Conservation (phyloP, 179 eudicot species). For the Carnegiea gigantea region DNA sequence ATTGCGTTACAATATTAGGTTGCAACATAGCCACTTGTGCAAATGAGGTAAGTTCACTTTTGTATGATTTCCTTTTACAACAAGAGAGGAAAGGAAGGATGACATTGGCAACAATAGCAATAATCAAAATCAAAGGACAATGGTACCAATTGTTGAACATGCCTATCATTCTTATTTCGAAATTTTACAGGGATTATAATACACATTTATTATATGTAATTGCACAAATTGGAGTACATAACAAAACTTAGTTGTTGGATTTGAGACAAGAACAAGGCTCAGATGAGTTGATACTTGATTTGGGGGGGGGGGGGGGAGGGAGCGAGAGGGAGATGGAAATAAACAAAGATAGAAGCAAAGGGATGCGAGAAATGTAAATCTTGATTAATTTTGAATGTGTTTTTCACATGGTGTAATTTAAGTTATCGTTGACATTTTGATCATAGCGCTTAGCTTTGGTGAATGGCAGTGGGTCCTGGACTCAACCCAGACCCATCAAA, state of each 20-base stretch:
- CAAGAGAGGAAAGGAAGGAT: neutral
- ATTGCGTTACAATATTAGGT: neutral
- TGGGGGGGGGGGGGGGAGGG: neutral
- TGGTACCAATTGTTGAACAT: neutral
- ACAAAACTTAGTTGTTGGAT: neutral
- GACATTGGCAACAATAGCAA: neutral
- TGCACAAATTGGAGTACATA: neutral
- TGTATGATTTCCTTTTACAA: neutral
- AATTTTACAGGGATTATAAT: neutral
- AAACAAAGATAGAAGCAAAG: neutral
- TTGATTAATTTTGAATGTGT: too few relatives aligned
- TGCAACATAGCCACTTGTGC: neutral
- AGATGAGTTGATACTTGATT: neutral
- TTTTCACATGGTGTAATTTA: too few relatives aligned
- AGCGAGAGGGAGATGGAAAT: too few relatives aligned
- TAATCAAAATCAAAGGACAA: neutral
- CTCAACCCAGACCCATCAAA: too few relatives aligned
- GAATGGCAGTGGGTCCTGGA: too few relatives aligned
- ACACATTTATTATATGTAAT: neutral
- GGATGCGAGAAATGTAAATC: neutral
- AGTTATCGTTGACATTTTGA: too few relatives aligned
- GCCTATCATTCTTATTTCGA: neutral
- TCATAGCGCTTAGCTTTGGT: too few relatives aligned
- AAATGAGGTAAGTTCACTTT: neutral
- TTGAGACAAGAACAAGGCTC: neutral